These are phyloP conservation scores for Colletotrichum sp. DNA, from an alignment of 2,329 filamentous ascomycete genomes.

Conservation along the genomic window DNA sequence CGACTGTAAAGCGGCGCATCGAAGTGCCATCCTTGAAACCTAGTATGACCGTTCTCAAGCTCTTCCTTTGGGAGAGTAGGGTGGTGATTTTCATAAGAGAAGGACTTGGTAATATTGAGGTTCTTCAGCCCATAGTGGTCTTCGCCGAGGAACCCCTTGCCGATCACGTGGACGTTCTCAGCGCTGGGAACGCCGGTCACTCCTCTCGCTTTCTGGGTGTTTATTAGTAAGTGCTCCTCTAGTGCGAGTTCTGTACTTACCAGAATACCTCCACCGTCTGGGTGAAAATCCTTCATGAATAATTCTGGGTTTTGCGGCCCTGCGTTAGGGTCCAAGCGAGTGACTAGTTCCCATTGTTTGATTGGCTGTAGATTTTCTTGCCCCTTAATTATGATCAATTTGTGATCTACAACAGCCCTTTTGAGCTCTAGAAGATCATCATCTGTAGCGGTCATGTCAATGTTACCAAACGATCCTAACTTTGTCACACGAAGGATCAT, in stretches of 20 bases:
- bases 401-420: slow-evolving; percentile 47
- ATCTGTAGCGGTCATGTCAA: slow-evolving; percentile 27
- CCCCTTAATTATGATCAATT: slow-evolving; percentile 47
- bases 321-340: slow-evolving; percentile 45
- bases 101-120: slow-evolving; percentile 31
- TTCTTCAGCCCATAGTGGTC: slow-evolving; percentile 49
- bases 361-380: slow-evolving; percentile 43
- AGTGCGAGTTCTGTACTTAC: slow-evolving; percentile 20
- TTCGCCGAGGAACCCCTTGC: slow-evolving; percentile 49
- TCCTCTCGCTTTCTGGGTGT: slow-evolving; percentile 31
- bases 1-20: slow-evolving; percentile 48
- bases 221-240: neutral
- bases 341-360: slow-evolving; percentile 51
- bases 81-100: slow-evolving; percentile 41
- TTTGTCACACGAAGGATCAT: neutral
- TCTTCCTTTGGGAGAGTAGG: slow-evolving; percentile 35
- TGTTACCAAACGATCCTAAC: neutral
- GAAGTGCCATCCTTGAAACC: slow-evolving; percentile 54
- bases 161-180: slow-evolving; percentile 48
- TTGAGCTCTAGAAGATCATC: slow-evolving; percentile 38
- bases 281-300: slow-evolving; percentile 44
- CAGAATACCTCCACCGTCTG: slow-evolving; percentile 41
- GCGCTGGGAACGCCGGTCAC: slow-evolving; percentile 43
- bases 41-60: slow-evolving; percentile 44
- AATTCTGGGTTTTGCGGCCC: slow-evolving; percentile 45